Base-by-base conservation (phyloP, 2,329 filamentous ascomycete genomes). In the Chaetothyriales sp. region DNA sequence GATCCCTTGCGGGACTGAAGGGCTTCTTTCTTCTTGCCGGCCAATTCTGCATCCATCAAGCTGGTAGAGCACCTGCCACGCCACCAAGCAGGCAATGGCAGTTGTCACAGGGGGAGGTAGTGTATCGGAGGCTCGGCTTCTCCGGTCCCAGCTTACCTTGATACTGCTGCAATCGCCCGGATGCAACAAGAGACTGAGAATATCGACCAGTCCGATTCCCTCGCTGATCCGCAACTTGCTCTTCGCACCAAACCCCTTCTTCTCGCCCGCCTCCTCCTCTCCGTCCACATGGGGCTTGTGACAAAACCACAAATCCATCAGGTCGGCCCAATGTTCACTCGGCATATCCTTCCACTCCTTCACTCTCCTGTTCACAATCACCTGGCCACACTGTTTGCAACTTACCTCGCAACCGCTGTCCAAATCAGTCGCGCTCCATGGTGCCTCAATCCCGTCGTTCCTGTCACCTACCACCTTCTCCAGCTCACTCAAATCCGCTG, bases 281-380 rank as follows among this genome's bases (percentile, higher is more conserved):
- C 64, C 53, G 5, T 61, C 61, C 22, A 73, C 59, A 43, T 71
- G 67, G 1, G 93, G 92, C 67, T 96, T 96, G 66, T 98, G 92
- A 62, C 92, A 98, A 67, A 98, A 93, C 92, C 92, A 98, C 60
- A 98, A 94, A 66, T 98, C 93, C 92, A 98, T 98, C 89, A 98
- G 94, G 69, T 98, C 92, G 0, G 92, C 93, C 92, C 92, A 98
- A 62, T 95, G 90, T 60, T 94, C 88, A 62, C 88, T 95, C 0
- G 92, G 92, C 18, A 98, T 71, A 62, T 98, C 88, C 67, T 90
- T 95, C 90, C 92, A 98, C 39, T 69, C 66, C 42, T 66, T 68
- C 6, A 79, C 70, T 2, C 43, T 43, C 20, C 59, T 39, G 3
- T 59, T 53, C 20, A 71, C 48, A 25, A 72, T 52, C 3, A 53